Evolutionary conservation across 441 rosid genomes (phyloP).

Genomic region (Pelargonium cotyledonis): DNA sequence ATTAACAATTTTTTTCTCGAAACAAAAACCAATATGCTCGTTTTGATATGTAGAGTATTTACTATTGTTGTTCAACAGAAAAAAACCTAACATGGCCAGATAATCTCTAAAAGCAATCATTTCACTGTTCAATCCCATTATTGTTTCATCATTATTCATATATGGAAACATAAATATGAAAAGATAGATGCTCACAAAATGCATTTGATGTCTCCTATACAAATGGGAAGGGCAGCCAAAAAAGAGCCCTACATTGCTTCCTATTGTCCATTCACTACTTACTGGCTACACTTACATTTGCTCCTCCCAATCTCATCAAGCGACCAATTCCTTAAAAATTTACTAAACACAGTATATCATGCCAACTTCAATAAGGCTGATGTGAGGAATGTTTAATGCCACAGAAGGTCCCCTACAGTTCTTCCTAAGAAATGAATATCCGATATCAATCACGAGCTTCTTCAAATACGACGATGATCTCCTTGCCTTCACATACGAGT

Average conservation of each 20-base stretch:
- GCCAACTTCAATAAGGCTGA: slow-evolving; percentile 90
- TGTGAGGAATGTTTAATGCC: slow-evolving; percentile 86
- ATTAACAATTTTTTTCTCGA: too few species aligned
- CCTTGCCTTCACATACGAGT: slow-evolving; percentile 79
- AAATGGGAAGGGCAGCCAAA: slow-evolving; percentile 3
- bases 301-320: too few species aligned
- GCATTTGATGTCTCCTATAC: background rate
- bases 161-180: background rate
- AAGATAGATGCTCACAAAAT: background rate
- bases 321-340: background rate
- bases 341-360: slow-evolving; percentile 82
- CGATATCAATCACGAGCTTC: slow-evolving; percentile 63
- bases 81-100: background rate
- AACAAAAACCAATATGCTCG: too few species aligned
- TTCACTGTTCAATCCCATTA: background rate
- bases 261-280: background rate
- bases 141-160: background rate
- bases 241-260: background rate
- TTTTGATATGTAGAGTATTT: too few species aligned
- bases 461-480: slow-evolving; percentile 60
- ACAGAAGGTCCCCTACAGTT: slow-evolving; percentile 94
- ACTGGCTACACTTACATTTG: too few species aligned
- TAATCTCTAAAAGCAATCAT: background rate
- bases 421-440: slow-evolving; percentile 85
- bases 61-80: too few species aligned